A percentile compares a stretch with the other conserved stretches of the same genome.
Conservation (phyloP, 73 alveolate genomes). For the Breviolum minutum region DNA sequence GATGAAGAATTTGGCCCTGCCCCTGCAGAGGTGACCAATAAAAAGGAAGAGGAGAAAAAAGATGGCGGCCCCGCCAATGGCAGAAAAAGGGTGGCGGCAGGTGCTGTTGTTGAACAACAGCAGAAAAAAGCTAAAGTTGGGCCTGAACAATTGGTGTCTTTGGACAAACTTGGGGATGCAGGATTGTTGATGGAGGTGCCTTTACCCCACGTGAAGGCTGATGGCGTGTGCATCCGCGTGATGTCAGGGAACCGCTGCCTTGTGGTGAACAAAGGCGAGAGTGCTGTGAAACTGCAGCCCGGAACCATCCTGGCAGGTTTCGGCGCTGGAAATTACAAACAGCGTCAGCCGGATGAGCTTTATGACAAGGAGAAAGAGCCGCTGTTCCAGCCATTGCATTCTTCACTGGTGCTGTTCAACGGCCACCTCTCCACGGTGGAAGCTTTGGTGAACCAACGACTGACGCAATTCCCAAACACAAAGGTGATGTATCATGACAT, state of each 20-base stretch:
- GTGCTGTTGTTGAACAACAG: neutral
- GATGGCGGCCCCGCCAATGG: no score
- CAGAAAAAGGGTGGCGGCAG: neutral
- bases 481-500: neutral
- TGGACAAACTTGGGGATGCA: no score
- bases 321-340: slow-evolving; percentile 2
- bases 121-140: neutral
- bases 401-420: neutral
- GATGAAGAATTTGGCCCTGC: neutral
- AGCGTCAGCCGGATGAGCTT: neutral
- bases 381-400: neutral
- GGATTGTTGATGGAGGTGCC: no score
- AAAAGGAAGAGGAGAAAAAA: neutral
- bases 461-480: neutral
- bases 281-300: neutral
- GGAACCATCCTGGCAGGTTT: slow-evolving; percentile 23
- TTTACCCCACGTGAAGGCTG: neutral
- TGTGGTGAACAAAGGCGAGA: neutral
- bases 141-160: neutral
- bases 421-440: neutral
- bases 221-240: neutral
- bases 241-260: neutral
- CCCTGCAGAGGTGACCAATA: neutral
- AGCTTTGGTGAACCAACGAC: neutral
- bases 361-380: neutral